These are phyloP conservation scores for Bacidia gigantensis DNA, from an alignment of 495 filamentous ascomycete species.

Conservation along the genomic window DNA sequence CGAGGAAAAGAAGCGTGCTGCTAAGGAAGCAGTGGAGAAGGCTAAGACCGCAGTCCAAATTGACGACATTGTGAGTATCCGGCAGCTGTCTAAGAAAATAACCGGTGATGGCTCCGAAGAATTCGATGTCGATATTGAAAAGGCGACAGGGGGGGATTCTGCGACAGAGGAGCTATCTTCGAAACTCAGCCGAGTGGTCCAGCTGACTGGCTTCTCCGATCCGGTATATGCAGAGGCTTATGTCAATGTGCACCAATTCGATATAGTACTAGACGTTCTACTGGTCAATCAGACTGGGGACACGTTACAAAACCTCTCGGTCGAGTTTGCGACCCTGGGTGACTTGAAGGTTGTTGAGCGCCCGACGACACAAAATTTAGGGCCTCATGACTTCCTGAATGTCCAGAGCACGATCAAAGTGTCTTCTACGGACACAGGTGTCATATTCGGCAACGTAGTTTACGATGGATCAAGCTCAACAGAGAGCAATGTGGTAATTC, in stretches of 20 bases:
- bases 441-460: conserved; percentile 98
- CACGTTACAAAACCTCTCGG: conserved; percentile 90
- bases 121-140: conserved; percentile 80
- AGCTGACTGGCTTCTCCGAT: conserved; percentile 97
- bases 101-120: conserved; percentile 71
- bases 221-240: conserved; percentile 97
- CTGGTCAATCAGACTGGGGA: conserved; percentile 96
- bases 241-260: conserved; percentile 97
- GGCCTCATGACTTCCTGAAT: conserved; percentile 90
- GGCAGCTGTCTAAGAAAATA: conserved; percentile 87
- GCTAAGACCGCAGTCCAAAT: conserved; percentile 90
- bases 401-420: conserved; percentile 99
- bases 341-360: conserved; percentile 97
- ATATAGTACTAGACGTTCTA: conserved; percentile 93
- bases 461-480: conserved; percentile 94
- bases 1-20: conserved; percentile 91
- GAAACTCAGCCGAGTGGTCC: conserved; percentile 91
- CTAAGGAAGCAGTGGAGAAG: conserved; percentile 79
- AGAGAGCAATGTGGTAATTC: conserved; percentile 92
- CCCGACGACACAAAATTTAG: conserved; percentile 89
- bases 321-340: conserved; percentile 95
- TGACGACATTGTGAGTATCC: conserved; percentile 84
- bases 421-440: conserved; percentile 92
- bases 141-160: conserved; percentile 82
- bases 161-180: conserved; percentile 74